Evolutionary conservation across 768 basidiomycete genomes (phyloP).

Genomic region (Stropharia rugosoannulata): DNA sequence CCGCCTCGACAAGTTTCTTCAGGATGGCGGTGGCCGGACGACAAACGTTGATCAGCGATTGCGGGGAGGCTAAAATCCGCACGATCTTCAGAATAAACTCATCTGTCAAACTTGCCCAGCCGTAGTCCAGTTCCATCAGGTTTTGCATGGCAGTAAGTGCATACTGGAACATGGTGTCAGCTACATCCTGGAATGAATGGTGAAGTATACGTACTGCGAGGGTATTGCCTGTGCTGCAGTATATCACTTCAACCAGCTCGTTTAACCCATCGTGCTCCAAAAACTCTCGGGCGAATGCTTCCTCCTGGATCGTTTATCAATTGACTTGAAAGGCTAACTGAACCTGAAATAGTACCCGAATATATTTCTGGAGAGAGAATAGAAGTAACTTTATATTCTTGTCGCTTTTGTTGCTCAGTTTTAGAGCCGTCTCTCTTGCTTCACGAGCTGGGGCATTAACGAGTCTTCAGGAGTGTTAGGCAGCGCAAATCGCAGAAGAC

Average conservation of each 20-base stretch:
- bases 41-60: constrained; percentile 84
- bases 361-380: constrained; percentile 78
- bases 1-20: constrained; percentile 87
- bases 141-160: constrained; percentile 85
- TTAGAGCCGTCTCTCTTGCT: constrained; percentile 73
- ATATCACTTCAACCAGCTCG: constrained; percentile 71
- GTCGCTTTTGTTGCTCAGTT: constrained; percentile 60
- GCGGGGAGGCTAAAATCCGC: constrained; percentile 71
- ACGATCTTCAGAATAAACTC: constrained; percentile 78
- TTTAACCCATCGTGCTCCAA: constrained; percentile 67
- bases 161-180: constrained; percentile 49
- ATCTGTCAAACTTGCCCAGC: constrained; percentile 74
- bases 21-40: constrained; percentile 90
- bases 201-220: constrained; percentile 58
- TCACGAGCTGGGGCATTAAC: constrained; percentile 80
- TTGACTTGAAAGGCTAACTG: not conserved
- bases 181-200: constrained; percentile 4
- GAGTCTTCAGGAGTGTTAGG: constrained; percentile 44
- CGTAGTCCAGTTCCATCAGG: constrained; percentile 83
- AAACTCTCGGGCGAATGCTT: constrained; percentile 80
- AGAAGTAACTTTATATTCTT: constrained; percentile 64
- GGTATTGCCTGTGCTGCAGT: constrained; percentile 71
- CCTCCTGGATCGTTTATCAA: constrained; percentile 52
- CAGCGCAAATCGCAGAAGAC: not conserved
- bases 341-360: constrained; percentile 50